phyloP scores from a whole-genome alignment of 2,329 filamentous ascomycete species.

The Emergomyces orientalis region DNA sequence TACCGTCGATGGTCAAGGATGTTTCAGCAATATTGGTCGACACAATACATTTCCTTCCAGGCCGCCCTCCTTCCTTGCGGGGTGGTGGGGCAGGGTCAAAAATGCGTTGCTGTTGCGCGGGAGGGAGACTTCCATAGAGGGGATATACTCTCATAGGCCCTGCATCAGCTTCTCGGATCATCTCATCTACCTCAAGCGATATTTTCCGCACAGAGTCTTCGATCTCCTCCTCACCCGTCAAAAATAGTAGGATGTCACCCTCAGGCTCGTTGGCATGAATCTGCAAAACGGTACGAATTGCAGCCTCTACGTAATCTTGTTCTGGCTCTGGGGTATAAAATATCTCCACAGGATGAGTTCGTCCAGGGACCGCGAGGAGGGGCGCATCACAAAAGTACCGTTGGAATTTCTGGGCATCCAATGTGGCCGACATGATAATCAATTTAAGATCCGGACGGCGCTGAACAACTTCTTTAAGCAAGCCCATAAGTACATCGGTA shows the following conservation, averaged over 20 bases:
- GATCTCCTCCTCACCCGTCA: conserved; percentile 97
- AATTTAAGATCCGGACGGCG: conserved; percentile 88
- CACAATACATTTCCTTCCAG: conserved; percentile 88
- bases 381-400: conserved; percentile 93
- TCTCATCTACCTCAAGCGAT: conserved; percentile 77
- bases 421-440: conserved; percentile 96
- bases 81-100: conserved; percentile 80
- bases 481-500: conserved; percentile 93
- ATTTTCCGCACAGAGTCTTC: conserved; percentile 95
- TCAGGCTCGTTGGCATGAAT: conserved; percentile 90
- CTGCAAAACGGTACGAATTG: conserved; percentile 86
- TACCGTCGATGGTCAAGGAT: conserved; percentile 93
- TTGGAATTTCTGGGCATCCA: conserved; percentile 97
- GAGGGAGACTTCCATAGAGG: conserved; percentile 86
- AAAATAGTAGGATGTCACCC: conserved; percentile 85
- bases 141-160: conserved; percentile 87
- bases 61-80: conserved; percentile 62
- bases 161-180: conserved; percentile 81
- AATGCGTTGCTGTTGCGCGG: conserved; percentile 86
- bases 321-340: conserved; percentile 97
- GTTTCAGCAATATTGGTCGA: conserved; percentile 98
- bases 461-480: conserved; percentile 79
- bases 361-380: conserved; percentile 83
- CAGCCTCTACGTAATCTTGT: conserved; percentile 91
- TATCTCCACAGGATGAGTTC: conserved; percentile 94